These are phyloP conservation scores for Camellia lanceoleosa DNA, from an alignment of 148 eudicot genomes.

Conservation along the genomic window DNA sequence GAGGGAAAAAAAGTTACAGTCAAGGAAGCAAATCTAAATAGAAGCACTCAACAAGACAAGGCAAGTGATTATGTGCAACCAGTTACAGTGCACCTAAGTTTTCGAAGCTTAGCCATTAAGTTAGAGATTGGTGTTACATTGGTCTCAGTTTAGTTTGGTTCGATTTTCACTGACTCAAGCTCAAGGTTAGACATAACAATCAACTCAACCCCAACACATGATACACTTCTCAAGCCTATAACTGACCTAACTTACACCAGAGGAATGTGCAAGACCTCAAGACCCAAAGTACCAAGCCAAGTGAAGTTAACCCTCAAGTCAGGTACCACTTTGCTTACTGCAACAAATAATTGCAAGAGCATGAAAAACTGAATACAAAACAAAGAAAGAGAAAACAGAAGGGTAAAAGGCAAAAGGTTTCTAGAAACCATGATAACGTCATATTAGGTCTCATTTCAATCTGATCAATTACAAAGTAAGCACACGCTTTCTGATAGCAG, in stretches of 20 bases:
- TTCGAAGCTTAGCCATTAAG: background rate
- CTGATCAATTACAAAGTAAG: background rate
- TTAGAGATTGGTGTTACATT: too few species aligned
- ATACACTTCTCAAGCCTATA: background rate
- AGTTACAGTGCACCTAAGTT: background rate
- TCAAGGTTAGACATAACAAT: background rate
- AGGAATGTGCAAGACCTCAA: background rate
- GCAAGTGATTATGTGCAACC: background rate
- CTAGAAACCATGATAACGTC: background rate
- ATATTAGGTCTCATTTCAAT: background rate
- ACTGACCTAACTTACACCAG: background rate
- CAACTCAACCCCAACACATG: slow-evolving; percentile 1
- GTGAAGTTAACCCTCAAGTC: background rate
- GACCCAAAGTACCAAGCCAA: background rate
- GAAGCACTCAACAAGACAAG: background rate
- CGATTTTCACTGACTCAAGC: background rate
- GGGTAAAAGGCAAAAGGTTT: background rate
- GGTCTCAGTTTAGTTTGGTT: background rate
- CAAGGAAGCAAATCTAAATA: background rate
- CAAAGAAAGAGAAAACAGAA: background rate
- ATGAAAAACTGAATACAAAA: background rate
- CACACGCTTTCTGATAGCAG: background rate
- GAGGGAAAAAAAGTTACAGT: background rate
- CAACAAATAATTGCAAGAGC: background rate
- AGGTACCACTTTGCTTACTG: background rate